Base-by-base conservation (phyloP, 192 early-diverging fungal genomes). In the Gamsiella multidivaricata region DNA sequence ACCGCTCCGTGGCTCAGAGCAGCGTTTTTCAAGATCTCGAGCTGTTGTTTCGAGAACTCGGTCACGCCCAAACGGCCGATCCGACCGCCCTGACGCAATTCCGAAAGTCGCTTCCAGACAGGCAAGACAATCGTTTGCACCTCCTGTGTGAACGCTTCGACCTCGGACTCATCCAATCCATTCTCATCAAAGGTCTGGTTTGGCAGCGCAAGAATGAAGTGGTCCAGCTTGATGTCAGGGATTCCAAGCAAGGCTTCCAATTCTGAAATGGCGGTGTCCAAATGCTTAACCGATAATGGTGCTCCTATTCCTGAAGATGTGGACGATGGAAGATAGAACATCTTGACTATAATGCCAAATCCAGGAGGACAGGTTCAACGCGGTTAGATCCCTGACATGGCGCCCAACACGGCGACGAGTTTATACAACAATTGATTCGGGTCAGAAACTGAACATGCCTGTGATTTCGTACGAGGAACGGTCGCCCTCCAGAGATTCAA, bases 51-150 rank as follows among this genome's bases (percentile, higher is more conserved):
- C 0, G 74, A 74, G 43, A 83, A 83, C 32, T 87, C 85, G 14
- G 83, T 81, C 15, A 87, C 83, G 22, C 85, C 85, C 26, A 87
- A 50, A 25, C 72, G 70, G 17, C 70, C 74, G 33, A 84, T 80
- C 3, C 60, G 29, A n/a, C 81, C 83, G 7, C 61, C 37, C 26
- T 64, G 34, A 50, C 76, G 73, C 61, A 72, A 55, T 15, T 57
- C 50, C 20, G 82, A 80, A 2, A 80, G 54, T 37, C 58, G 55
- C 26, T 57, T 43, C 68, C 70, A 73, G 14, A 71, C 56, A 26
- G 69, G 69, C 49, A 80, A 37, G 10, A 67, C 61, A 0, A 26
- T 9, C 2, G 55, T 54, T 37, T 69, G 47, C n/a, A 71, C 45
- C 41, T 59, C 64, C 2, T 22, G n/a, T 31, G 42, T 52, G 33